These are phyloP conservation scores for Dentiscutata heterogama DNA, from an alignment of 371 early-diverging fungal species.

Conservation along the genomic window DNA sequence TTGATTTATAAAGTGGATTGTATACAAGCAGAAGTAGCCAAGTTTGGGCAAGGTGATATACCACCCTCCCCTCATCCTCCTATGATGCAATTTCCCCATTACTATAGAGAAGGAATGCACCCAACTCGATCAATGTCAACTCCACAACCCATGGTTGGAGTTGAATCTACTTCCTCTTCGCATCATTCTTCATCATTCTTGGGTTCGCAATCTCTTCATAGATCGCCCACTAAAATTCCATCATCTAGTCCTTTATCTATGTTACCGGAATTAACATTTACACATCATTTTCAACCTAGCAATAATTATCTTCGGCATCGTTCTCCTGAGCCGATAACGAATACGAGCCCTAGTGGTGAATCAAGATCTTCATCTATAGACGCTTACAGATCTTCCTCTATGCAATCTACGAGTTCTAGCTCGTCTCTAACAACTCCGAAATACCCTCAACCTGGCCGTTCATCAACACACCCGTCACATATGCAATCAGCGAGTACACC, in stretches of 20 bases:
- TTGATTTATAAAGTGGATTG: conserved; percentile 32
- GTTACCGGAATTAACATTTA: conserved; percentile 40
- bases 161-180: conserved; percentile 5
- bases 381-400: conserved; percentile 1
- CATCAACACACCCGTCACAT: not conserved
- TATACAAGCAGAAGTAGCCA: conserved; percentile 43
- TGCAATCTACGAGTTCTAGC: not conserved
- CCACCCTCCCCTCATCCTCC: not conserved
- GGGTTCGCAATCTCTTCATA: not conserved
- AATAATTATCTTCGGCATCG: conserved; percentile 33
- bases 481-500: not conserved
- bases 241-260: conserved; percentile 37
- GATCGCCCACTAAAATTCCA: conserved; percentile 26
- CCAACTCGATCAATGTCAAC: conserved; percentile 3
- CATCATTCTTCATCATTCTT: not conserved
- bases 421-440: not conserved
- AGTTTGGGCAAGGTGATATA: conserved; percentile 35
- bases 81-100: conserved; percentile 3
- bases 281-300: conserved; percentile 30
- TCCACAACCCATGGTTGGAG: conserved; percentile 23
- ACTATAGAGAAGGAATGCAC: conserved; percentile 16
- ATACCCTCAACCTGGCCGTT: not conserved
- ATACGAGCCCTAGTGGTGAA: not conserved
- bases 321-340: conserved; percentile 41
- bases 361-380: conserved; percentile 16